These are phyloP conservation scores for Cyclanthera cordifolia DNA, from an alignment of 306 rosid species.

Conservation along the genomic window DNA sequence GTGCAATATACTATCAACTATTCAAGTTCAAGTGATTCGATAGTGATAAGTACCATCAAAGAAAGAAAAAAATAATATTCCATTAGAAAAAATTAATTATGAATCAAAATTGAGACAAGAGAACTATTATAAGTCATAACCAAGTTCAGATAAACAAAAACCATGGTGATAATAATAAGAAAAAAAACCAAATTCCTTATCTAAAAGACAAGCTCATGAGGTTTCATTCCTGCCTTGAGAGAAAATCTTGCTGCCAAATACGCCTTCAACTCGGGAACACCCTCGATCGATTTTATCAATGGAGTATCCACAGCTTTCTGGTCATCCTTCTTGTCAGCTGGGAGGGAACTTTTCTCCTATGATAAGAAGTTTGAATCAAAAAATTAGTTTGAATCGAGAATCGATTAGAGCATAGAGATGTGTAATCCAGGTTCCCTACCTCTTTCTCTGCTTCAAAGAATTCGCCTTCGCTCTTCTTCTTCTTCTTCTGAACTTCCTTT, in stretches of 20 bases:
- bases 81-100: too few relatives aligned
- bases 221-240: slow-evolving; percentile 18
- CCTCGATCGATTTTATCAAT: slow-evolving; percentile 13
- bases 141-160: neutral
- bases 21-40: too few relatives aligned
- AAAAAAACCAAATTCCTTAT: neutral
- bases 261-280: slow-evolving; percentile 5
- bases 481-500: slow-evolving; percentile 42
- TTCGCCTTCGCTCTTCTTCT: slow-evolving; percentile 47
- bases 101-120: neutral
- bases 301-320: slow-evolving; percentile 16
- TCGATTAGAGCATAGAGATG: neutral
- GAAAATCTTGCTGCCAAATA: slow-evolving; percentile 17
- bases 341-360: slow-evolving; percentile 15
- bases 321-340: slow-evolving; percentile 12
- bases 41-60: too few relatives aligned
- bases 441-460: slow-evolving; percentile 57
- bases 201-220: slow-evolving; percentile 18
- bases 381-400: neutral
- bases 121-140: slow-evolving; percentile 1
- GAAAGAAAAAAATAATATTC: too few relatives aligned
- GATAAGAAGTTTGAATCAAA: neutral
- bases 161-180: too few relatives aligned
- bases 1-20: too few relatives aligned
- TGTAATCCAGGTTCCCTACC: slow-evolving; percentile 21